Evolutionary conservation across 148 eudicot genomes (phyloP), one percentile per base, ranked within the genome.

Genomic region (Rhododendron kiyosumense): DNA sequence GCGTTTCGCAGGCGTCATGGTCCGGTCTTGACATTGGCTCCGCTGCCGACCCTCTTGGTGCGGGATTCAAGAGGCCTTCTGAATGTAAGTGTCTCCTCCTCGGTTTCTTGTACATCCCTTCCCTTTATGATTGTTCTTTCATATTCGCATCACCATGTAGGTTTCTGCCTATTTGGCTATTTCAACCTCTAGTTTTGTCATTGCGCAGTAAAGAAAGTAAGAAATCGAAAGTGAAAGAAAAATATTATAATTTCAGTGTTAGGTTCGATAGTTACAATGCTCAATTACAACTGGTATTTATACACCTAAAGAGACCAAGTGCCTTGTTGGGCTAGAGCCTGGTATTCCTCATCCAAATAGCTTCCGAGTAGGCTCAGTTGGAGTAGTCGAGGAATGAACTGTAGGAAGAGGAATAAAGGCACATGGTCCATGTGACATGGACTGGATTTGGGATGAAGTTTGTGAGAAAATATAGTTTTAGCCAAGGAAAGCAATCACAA

Each of bases 51-150:
- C 52, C 82, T 51, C 86, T 85, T 26, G 52, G 71, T 59, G 69
- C 86, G 76, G 82, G 86, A 69, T 36, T 84, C 48, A 92, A 92
- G 89, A 90, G 92, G 24, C 51, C 92, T 41, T 88, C 90, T 75
- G 88, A 92, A 61, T 85, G 94, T 92, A 85, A 79, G 85, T 30
- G 7, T 54, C 49, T 59, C 24, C 28, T 76, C 32, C 14, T 45
- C 43, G 28, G 10, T 77, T 84, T 24, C 17, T 22, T 5, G 7
- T 45, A 43, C 26, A 43, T 45, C 24, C 14, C 7, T 59, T 30
- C 18, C n/a, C 18, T 8, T 17, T 41, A 20, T 81, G 18, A 4
- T 8, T 57, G n/a, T 24, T 61, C 41, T 63, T 61, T 38, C 38
- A 6, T 61, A 13, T 7, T 5, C 22, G 63, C 32, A n/a, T 57